Base-by-base conservation (phyloP, 202 grass and related monocot species). In the Musa balbisiana region DNA sequence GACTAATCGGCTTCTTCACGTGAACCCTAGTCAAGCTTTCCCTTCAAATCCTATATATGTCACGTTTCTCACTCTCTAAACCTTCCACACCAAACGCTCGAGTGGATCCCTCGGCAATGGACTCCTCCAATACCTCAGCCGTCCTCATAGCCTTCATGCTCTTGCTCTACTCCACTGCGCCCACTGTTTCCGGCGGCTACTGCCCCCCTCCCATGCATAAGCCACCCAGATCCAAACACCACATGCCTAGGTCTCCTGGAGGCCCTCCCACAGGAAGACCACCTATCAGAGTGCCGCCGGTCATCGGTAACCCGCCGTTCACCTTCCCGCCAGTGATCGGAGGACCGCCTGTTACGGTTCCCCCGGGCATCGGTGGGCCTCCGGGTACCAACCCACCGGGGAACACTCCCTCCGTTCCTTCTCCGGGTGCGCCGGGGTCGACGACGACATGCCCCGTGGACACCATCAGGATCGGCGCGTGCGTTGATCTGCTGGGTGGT, bases 401-500 rank as follows among this genome's bases (percentile, higher is more conserved):
- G 56, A n/a, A 15, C 3, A 9, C 17, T 15, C 17, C 9, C 1
- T 8, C 9, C 56, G 5, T n/a, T 60, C 56, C 56, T 4, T 63
- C 76, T 43, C 27, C 67, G 0, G 49, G 73, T 12, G 49, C 72
- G 50, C 71, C 64, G 59, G 17, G 33, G 33, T 43, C 83, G 70
- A 49, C 87, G 58, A 72, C 78, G 1, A 89, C 73, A 0, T 97
- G 93, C 78, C 93, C 93, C 1, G 90, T 75, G 60, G 90, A 97
- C 81, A 76, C 90, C 23, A 82, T 97, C 22, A 97, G 92, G 80
- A 60, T 97, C 52, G 93, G 90, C 1, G 93, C 93, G 52, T 97
- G 90, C 80, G 93, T 97, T 53, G 93, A 97, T 78, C 75, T 97
- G 73, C 83, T 97, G 43, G 90, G 90, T 12, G 93, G 93, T 64